Evolutionary conservation across 2,329 filamentous ascomycete species (phyloP).

Genomic region (Monosporascus ibericus): DNA sequence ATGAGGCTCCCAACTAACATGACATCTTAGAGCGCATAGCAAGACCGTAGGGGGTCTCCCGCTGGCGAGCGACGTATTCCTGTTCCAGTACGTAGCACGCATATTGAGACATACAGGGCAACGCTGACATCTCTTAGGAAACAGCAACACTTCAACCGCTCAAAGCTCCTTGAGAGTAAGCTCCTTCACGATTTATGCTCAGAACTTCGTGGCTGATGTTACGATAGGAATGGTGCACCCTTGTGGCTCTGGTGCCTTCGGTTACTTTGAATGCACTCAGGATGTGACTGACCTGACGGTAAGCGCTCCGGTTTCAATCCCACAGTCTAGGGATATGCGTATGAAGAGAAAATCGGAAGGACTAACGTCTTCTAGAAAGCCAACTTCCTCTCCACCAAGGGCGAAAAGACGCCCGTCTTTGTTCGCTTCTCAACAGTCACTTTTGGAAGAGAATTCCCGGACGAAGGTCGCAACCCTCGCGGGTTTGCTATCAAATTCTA

Average conservation of each 20-base stretch:
- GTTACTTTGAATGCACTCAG: conserved; percentile 37
- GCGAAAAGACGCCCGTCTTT: conserved; percentile 49
- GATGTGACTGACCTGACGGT: conserved; percentile 3
- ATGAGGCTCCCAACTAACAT: too few species aligned
- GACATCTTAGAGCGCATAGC: conserved; percentile 29
- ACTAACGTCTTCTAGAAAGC: conserved; percentile 4
- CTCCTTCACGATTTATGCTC: too few species aligned
- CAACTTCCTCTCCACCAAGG: conserved; percentile 30
- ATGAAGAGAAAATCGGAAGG: too few species aligned
- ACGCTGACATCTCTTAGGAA: conserved; percentile 16
- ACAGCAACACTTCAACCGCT: conserved; percentile 50
- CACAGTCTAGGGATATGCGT: too few species aligned
- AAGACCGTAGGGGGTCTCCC: conserved; percentile 48
- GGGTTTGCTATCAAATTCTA: conserved; percentile 64
- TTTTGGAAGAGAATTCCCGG: conserved; percentile 21
- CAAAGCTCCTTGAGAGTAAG: conserved; percentile 41
- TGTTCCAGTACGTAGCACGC: conserved; percentile 31
- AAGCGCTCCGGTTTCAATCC: background rate
- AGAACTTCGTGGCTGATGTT: too few species aligned
- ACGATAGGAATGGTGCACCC: conserved; percentile 18
- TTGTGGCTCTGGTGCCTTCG: conserved; percentile 35
- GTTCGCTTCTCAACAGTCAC: conserved; percentile 45
- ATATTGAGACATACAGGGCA: too few species aligned
- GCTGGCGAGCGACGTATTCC: conserved; percentile 39
- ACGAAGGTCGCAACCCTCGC: conserved; percentile 39